Percentiles rank a stretch among this genome's conserved stretches.
phyloP scores from a whole-genome alignment of 1,284 basidiomycete genomes.

The Bjerkandera adusta region DNA sequence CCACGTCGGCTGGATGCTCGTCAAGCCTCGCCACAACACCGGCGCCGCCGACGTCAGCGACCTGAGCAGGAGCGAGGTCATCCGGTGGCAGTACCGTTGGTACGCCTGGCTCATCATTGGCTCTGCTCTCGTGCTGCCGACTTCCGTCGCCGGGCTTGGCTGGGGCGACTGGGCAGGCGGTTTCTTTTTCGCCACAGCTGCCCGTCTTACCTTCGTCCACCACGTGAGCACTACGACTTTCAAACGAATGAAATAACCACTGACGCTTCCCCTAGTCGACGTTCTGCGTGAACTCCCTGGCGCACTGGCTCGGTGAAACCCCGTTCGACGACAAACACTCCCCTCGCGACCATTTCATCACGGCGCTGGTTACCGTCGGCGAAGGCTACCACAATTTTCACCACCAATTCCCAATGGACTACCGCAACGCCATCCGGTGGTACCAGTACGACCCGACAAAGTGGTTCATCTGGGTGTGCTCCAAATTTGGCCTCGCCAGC shows the following conservation, averaged over 20 bases:
- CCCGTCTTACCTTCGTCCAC: slow-evolving; percentile 67
- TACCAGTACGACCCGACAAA: slow-evolving; percentile 73
- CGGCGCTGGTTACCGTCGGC: slow-evolving; percentile 85
- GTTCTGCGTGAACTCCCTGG: slow-evolving; percentile 91
- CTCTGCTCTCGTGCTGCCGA: slow-evolving; percentile 77
- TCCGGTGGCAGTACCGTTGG: slow-evolving; percentile 83
- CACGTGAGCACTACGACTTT: slow-evolving; percentile 42
- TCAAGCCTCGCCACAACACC: slow-evolving; percentile 76
- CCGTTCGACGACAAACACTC: slow-evolving; percentile 86
- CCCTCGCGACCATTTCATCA: slow-evolving; percentile 82
- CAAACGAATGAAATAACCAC: slow-evolving; percentile 32
- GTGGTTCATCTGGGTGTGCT: slow-evolving; percentile 80
- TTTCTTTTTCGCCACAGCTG: slow-evolving; percentile 78
- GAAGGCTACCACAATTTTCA: slow-evolving; percentile 96
- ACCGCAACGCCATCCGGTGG: slow-evolving; percentile 71
- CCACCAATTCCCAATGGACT: slow-evolving; percentile 87
- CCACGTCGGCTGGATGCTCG: slow-evolving; percentile 89
- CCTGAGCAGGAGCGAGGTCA: slow-evolving; percentile 68
- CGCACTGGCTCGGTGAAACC: slow-evolving; percentile 82
- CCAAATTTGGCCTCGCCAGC: slow-evolving; percentile 66
- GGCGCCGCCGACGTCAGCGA: slow-evolving; percentile 84
- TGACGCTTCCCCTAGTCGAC: slow-evolving; percentile 68
- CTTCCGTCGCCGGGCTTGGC: slow-evolving; percentile 67
- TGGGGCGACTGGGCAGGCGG: slow-evolving; percentile 88
- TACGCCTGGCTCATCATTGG: slow-evolving; percentile 45